Conservation (phyloP, 495 filamentous ascomycete species). For the Glutinoglossum americanum region DNA sequence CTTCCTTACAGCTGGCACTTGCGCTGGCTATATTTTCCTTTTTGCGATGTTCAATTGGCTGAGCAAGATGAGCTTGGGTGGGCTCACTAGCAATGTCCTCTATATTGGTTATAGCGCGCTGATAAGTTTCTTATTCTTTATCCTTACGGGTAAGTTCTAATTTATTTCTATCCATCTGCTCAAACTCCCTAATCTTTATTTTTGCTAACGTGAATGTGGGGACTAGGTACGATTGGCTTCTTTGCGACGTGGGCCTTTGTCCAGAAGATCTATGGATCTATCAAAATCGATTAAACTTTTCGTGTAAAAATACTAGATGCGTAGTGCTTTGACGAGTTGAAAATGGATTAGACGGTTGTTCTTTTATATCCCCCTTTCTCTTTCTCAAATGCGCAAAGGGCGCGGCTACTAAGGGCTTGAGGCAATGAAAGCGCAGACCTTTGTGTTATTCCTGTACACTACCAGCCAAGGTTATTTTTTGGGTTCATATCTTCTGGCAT, state of each 20-base stretch:
- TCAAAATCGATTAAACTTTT: slow-evolving; percentile 61
- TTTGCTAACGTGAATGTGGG: slow-evolving; percentile 5
- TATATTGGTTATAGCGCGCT: slow-evolving; percentile 86
- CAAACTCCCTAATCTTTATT: not conserved
- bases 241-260: slow-evolving; percentile 88
- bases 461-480: too few relatives aligned
- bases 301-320: not conserved
- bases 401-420: too few relatives aligned
- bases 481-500: too few relatives aligned
- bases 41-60: slow-evolving; percentile 79
- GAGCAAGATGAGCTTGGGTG: slow-evolving; percentile 62
- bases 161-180: not conserved
- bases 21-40: slow-evolving; percentile 71
- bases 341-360: not conserved
- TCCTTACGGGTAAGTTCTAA: slow-evolving; percentile 59
- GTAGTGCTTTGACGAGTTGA: not conserved
- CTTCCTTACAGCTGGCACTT: slow-evolving; percentile 73
- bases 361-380: too few relatives aligned
- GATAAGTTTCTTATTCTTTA: slow-evolving; percentile 77
- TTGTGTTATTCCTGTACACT: too few relatives aligned
- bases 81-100: slow-evolving; percentile 64
- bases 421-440: too few relatives aligned
- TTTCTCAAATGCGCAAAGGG: too few relatives aligned
- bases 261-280: slow-evolving; percentile 77
- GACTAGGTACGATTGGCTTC: slow-evolving; percentile 75